These are phyloP conservation scores for Fistulina hepatica DNA, from an alignment of 1,284 basidiomycete genomes.

Conservation along the genomic window DNA sequence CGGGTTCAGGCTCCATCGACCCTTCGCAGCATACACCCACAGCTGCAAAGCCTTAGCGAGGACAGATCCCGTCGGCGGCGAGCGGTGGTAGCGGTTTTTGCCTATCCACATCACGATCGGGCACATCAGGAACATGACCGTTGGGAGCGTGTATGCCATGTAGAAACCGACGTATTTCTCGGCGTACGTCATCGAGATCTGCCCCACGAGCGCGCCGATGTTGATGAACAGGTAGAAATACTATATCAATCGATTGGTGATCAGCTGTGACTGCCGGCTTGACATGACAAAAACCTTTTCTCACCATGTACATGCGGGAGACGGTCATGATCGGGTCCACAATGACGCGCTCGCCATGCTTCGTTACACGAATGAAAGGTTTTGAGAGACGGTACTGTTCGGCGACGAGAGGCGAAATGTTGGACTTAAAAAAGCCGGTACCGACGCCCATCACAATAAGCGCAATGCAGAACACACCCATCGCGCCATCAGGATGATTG, in stretches of 20 bases:
- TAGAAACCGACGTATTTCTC: conserved; percentile 72
- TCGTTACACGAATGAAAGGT: conserved; percentile 42
- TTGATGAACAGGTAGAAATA: conserved; percentile 78
- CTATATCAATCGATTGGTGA: conserved; percentile 22
- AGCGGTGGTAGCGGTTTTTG: conserved; percentile 51
- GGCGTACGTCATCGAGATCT: conserved; percentile 61
- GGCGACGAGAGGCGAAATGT: conserved; percentile 70
- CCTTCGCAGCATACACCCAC: conserved; percentile 39
- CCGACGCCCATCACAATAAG: conserved; percentile 39
- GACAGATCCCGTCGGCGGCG: conserved; percentile 73
- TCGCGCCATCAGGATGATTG: conserved; percentile 1
- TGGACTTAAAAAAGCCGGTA: conserved; percentile 75
- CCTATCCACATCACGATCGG: conserved; percentile 63
- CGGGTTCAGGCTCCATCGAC: conserved; percentile 52
- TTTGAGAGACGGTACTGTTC: conserved; percentile 61
- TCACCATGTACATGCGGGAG: conserved; percentile 61
- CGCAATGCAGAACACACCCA: conserved; percentile 24
- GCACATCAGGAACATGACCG: conserved; percentile 53
- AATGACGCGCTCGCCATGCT: conserved; percentile 66
- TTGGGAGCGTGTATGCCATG: conserved; percentile 61
- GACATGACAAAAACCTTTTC: conserved; percentile 5
- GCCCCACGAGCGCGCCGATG: conserved; percentile 61
- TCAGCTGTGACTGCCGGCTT: background rate
- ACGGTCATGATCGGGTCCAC: conserved; percentile 71
- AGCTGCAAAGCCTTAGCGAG: conserved; percentile 42